Evolutionary conservation across 129 eudicot species (phyloP).

Genomic region (Erigeron canadensis): DNA sequence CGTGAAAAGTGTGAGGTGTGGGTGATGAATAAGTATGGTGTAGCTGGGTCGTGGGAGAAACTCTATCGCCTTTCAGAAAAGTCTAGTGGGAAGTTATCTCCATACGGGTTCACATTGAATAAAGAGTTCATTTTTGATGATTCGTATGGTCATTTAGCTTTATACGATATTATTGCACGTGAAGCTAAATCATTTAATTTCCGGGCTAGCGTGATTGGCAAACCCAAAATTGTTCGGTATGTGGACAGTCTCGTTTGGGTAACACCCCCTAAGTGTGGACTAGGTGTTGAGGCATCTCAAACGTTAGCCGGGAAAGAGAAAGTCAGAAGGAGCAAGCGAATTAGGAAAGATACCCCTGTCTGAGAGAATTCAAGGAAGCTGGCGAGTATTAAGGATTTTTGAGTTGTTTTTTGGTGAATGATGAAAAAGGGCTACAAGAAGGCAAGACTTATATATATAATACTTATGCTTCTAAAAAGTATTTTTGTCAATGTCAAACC

Average conservation of each 20-base stretch:
- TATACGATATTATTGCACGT: background rate
- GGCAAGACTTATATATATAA: too few species aligned
- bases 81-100: background rate
- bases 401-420: too few species aligned
- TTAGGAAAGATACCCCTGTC: too few species aligned
- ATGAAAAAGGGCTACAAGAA: too few species aligned
- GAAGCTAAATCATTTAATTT: background rate
- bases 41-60: conserved; percentile 13
- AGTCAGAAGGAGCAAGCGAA: too few species aligned
- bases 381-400: too few species aligned
- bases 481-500: too few species aligned
- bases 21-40: conserved; percentile 10
- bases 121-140: background rate
- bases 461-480: too few species aligned
- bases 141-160: background rate
- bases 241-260: conserved; percentile 9
- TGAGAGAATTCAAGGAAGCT: too few species aligned
- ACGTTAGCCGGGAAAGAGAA: too few species aligned
- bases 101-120: background rate
- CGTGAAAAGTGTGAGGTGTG: background rate
- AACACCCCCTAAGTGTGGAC: background rate
- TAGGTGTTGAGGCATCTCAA: too few species aligned
- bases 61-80: background rate
- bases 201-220: background rate
- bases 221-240: background rate